Evolutionary conservation across 1,284 basidiomycete species (phyloP), one percentile per base, ranked within the genome.

Genomic region (Ustilago esculenta): DNA sequence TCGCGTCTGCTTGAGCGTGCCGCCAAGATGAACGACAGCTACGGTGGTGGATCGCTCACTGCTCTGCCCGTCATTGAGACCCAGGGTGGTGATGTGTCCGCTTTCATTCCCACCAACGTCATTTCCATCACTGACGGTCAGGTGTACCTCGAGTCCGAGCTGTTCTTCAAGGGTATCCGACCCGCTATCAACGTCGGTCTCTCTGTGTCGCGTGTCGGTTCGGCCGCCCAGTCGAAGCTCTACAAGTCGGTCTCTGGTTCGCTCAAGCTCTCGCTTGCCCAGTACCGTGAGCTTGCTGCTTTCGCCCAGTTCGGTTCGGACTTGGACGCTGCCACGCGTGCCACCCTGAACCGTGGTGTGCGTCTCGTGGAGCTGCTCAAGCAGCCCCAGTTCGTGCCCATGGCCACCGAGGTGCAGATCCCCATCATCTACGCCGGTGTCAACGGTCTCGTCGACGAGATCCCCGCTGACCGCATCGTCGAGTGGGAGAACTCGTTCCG

Each of bases 171-270:
- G 87, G 94, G 94, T 90, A 90, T 97, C 81, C 92, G 94, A 84
- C 94, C 94, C 71, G 95, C 95, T 78, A 97, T 98, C 85, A 98
- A 98, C 87, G 95, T 98, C 87, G 95, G 95, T 95, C 92, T 98
- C 71, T 98, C 95, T 68, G 95, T 98, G 79, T 98, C 95, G 73
- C 95, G 95, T 89, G 95, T 98, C 87, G 95, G 95, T 83, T 98
- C 95, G 49, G 94, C 95, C 82, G 95, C 95, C 82, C 95, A 98
- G 87, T 97, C 94, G 66, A 84, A 84, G 82, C 90, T 92, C 20
- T 18, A 37, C 47, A 98, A 98, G 91, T 92, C 96, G 87, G 97
- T 98, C 81, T 94, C 95, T 79, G 95, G 95, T 89, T 98, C 94
- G 73, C 90, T 98, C 82, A 98, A 98, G 87, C 89, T 98, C 51